Evolutionary conservation across 768 basidiomycete species (phyloP).

Genomic region (Goffeauzyma gilvescens): DNA sequence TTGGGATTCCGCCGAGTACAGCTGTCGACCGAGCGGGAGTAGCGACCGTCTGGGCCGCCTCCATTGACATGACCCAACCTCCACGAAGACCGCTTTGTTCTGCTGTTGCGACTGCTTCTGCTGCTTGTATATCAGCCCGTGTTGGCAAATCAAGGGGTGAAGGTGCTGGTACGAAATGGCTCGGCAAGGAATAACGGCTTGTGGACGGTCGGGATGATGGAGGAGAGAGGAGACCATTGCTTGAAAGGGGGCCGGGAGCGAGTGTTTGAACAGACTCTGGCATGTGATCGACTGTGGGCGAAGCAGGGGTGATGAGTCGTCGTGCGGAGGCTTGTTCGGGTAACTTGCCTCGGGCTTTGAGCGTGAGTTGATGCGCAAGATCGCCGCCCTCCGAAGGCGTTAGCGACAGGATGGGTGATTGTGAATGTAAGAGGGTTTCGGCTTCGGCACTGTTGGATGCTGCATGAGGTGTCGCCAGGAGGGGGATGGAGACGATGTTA

Average conservation of each 20-base stretch:
- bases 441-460: slow-evolving; percentile 1
- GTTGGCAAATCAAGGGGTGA: slow-evolving; percentile 30
- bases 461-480: too few species aligned
- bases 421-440: too few species aligned
- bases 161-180: slow-evolving; percentile 19
- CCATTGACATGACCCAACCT: slow-evolving; percentile 31
- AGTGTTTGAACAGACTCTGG: too few species aligned
- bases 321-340: too few species aligned
- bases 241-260: too few species aligned
- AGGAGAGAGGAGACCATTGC: slow-evolving; percentile 25
- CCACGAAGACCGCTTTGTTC: slow-evolving; percentile 28
- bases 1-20: neutral
- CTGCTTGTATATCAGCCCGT: slow-evolving; percentile 31
- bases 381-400: too few species aligned
- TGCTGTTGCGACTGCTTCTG: slow-evolving; percentile 27
- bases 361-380: too few species aligned
- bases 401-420: too few species aligned
- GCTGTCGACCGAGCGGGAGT: neutral
- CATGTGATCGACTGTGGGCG: too few species aligned
- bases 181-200: neutral
- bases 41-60: slow-evolving; percentile 2
- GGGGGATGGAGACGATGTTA: neutral
- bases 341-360: too few species aligned
- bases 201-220: slow-evolving; percentile 12
- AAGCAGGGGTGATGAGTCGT: slow-evolving; percentile 24